Base-by-base conservation (phyloP, 768 basidiomycete species). In the Saitozyma sp. region DNA sequence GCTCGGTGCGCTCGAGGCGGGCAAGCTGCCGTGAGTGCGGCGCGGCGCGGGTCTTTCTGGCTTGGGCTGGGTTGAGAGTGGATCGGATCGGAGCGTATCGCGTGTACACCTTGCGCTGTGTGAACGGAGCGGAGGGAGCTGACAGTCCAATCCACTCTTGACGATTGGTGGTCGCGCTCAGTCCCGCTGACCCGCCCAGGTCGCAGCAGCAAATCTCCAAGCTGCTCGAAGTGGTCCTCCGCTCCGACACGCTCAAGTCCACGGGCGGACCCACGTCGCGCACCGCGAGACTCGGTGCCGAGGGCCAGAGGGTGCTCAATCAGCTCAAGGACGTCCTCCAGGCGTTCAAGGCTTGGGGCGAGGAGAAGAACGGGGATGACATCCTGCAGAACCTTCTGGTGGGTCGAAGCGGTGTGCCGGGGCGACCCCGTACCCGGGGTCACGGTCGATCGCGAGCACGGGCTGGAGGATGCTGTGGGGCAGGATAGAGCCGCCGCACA, bases 341-440 rank as follows among this genome's bases (percentile, higher is more conserved):
- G 52, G 68, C 76, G 13, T 43, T 75, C 59, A 74, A 75, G 43
- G 56, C 69, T 0, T 77, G 81, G 70, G 79, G 77, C 42, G 67
- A 80, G 41, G 77, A 71, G 53, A 82, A 82, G 77, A 82, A 81
- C 66, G 69, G 65, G 54, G 70, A 78, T 61, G 75, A 78, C 62
- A 45, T 79, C 52, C 59, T 77, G 45, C 79, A 79, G 51, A 78
- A 78, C 61, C 75, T 80, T 63, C 73, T 80, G 54, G 74, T 76
- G 46, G 58, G 71, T 69, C 55, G 40, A 38, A 50, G 13, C 8
- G 37, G 14, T n/a, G n/a, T n/a, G n/a, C n/a, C n/a, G n/a, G n/a
- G n/a, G n/a, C n/a, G n/a, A 37, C 6, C 16, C 50, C 17, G 16
- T n/a, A 17, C 8, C 19, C 16, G 7, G n/a, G 14, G 50, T 53